Base-by-base conservation (phyloP, 441 rosid genomes). In the Hura crepitans region DNA sequence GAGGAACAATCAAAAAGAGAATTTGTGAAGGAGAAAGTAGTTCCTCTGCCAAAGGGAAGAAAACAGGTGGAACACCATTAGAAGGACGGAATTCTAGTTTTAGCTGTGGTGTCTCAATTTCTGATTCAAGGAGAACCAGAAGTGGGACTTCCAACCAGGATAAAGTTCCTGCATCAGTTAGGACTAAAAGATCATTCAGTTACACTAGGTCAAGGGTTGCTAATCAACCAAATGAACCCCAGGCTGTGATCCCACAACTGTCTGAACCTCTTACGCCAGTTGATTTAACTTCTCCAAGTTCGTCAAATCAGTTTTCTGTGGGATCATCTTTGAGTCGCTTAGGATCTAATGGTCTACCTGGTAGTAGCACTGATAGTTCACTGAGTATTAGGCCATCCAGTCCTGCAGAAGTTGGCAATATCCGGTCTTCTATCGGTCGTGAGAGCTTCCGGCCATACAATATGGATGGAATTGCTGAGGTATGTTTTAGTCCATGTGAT, bases 381-480 rank as follows among this genome's bases (percentile, higher is more conserved):
- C 78, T 54, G 68, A 79, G 85, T 73, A 51, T 73, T 51, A 53
- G 83, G 72, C 81, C 93, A 35, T 72, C 83, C 43, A 85, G 85
- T 84, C 85, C 88, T 51, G 86, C 84, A 60, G 94, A 86, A 76
- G 66, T 77, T 74, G 81, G 89, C 67, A 65, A 79, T 50, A 63
- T 72, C 42, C 85, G 65, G 70, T 79, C 92, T 64, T 72, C 79
- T 63, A 50, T 75, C 13, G 87, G 81, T 73, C 81, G 67, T 45
- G 92, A 87, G 56, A 82, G 83, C 78, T 86, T 87, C 67, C 81
- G 69, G 46, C 83, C 71, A 63, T 90, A 82, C 83, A 85, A 75
- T 76, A 81, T 87, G 86, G 93, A 86, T 77, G 99, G 93, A 62
- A 85, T 92, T 81, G 91, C 97, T n/a, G 99, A 90, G 99, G 99